phyloP scores from a whole-genome alignment of 345 rosid species.

The Arabidopsis suecica region DNA sequence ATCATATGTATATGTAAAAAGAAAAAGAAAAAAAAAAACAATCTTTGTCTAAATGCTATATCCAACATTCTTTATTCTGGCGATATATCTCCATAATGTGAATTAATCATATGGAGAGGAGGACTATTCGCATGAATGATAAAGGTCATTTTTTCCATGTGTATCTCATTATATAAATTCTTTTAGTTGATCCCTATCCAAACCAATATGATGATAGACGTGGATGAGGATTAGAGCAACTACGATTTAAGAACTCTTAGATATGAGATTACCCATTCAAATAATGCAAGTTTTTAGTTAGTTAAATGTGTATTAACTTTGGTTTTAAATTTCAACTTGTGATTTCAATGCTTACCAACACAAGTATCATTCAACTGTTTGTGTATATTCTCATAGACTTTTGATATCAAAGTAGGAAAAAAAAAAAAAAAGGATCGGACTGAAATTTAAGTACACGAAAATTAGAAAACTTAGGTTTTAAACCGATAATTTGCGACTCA shows the following conservation, averaged over 20 bases:
- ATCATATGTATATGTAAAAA: not conserved
- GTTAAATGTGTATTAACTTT: not conserved
- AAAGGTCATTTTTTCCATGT: not conserved
- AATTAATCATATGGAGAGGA: not conserved
- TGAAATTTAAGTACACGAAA: not conserved
- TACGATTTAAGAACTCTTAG: too few relatives aligned
- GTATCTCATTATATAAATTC: too few relatives aligned
- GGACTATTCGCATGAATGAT: not conserved
- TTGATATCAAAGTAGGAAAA: not conserved
- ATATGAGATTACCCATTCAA: too few relatives aligned
- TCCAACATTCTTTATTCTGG: too few relatives aligned
- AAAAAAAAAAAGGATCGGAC: not conserved
- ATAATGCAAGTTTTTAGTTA: not conserved
- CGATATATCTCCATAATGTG: too few relatives aligned
- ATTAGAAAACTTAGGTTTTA: not conserved
- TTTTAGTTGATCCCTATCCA: too few relatives aligned
- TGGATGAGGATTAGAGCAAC: not conserved
- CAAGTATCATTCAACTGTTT: not conserved
- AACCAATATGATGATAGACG: not conserved
- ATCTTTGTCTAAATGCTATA: too few relatives aligned
- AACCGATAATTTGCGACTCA: not conserved
- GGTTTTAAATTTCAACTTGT: too few relatives aligned
- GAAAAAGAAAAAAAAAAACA: not conserved
- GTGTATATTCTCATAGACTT: not conserved
- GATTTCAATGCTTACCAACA: not conserved